Evolutionary conservation across 176 grass and related monocot species (phyloP), one percentile per base, ranked within the genome.

Genomic region (Oryza glaberrima): DNA sequence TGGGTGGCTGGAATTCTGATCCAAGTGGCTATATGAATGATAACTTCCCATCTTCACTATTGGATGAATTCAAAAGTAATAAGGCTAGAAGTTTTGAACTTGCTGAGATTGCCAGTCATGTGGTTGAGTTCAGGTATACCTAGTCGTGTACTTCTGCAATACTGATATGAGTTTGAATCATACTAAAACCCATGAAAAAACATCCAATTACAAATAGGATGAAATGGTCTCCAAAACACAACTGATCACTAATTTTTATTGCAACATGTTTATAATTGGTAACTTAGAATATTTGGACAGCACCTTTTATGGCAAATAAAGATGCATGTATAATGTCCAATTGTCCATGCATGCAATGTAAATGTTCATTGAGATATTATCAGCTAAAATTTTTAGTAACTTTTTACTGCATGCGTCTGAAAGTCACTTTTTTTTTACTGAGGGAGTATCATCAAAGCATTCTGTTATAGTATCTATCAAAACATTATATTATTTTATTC

Each of bases 61-160:
- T 97, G 81, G 95, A 97, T 77, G 95, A 97, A 80, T 97, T 97
- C 69, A 97, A 94, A 89, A 91, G 87, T 72, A 97, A 93, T 63
- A 97, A 97, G 73, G 82, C 90, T 11, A 97, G 95, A 88, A 92
- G 84, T 79, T 97, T 97, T 90, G 95, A 97, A 68, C 95, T 97
- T 89, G 90, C 92, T 84, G 95, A 97, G 90, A 97, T 97, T 84
- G 44, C 82, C 72, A 84, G 95, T 6, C 92, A 97, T 82, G 95
- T 97, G 80, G 92, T 97, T 34, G 95, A 97, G 82, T 97, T 97
- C 78, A 97, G 95, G 95, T 94, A 88, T 51, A 79, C 41, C 75
- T 84, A 34, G 47, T 12, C 35, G 80, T 44, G 6, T 67, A 66
- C 61, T 80, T 86, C 64, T 43, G 11, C 40, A 71, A 67, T 73